Evolutionary conservation across 768 basidiomycete species (phyloP), one percentile per base, ranked within the genome.

Genomic region (Boletales sp.): DNA sequence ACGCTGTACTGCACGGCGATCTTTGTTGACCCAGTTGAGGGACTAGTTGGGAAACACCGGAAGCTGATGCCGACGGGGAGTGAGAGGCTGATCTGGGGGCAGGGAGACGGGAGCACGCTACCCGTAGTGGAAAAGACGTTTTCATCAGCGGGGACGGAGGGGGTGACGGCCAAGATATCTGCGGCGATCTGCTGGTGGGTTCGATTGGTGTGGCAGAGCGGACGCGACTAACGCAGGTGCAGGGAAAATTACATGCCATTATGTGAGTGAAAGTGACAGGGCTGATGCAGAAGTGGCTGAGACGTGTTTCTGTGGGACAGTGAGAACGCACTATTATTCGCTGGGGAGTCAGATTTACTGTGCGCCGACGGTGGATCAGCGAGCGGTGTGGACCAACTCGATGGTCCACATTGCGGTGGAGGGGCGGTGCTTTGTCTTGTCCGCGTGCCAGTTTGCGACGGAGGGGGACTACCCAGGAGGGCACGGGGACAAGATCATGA

Each of bases 191-290:
- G 82, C 57, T 82, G 82, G 82, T 79, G 48, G 65, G 77, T 54
- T 12, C 17, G 8, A 29, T 30, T 18, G 6, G 9, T 4, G 21
- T 12, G 12, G 15, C 13, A 4, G 30, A 17, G 34, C 32, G 5
- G 29, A 30, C 38, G 45, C 0, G 12, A n/a, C 48, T 47, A 3
- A 44, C n/a, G 45, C 36, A 45, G n/a, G 13, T 10, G 9, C 32
- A 84, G 83, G 84, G 84, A 86, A 53, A 84, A 85, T 58, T 83
- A 83, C 52, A 83, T 84, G 82, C 84, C 84, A 17, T 59, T 84
- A 48, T 60, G 80, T 82, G 50, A 41, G 79, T 68, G 37, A 39
- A 27, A 27, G 24, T 27, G 7, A 27, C 24, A 6, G 24, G 24
- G 24, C 24, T 27, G 5, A 27, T 27, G 24, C 24, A 27, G 24